Evolutionary conservation across 257 asterid genomes (phyloP).

Genomic region (Paraleonurus japonicus): DNA sequence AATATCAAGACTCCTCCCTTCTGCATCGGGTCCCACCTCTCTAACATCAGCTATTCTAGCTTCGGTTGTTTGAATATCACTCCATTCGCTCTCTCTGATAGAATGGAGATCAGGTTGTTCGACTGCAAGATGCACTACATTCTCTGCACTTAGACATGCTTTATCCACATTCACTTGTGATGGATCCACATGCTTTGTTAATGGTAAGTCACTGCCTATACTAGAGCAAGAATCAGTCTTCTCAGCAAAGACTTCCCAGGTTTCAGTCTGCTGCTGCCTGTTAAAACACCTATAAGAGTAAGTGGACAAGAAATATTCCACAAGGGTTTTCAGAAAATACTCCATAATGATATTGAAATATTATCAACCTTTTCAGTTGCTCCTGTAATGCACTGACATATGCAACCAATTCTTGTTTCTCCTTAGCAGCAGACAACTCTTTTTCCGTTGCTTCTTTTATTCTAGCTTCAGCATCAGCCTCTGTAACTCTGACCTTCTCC

Average conservation of each 20-base stretch:
- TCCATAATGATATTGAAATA: background rate
- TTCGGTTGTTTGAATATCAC: slow-evolving; percentile 84
- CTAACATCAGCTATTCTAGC: slow-evolving; percentile 78
- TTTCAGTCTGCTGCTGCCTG: slow-evolving; percentile 86
- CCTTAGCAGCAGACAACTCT: slow-evolving; percentile 68
- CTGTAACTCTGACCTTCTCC: slow-evolving; percentile 82
- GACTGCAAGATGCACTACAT: slow-evolving; percentile 38
- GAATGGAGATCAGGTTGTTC: slow-evolving; percentile 59
- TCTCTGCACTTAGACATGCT: slow-evolving; percentile 79
- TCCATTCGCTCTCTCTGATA: slow-evolving; percentile 81
- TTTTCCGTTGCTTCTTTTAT: slow-evolving; percentile 68
- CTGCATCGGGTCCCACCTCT: slow-evolving; percentile 72
- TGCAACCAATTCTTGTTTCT: slow-evolving; percentile 78
- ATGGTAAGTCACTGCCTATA: slow-evolving; percentile 44
- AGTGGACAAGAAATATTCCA: background rate
- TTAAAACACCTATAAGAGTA: slow-evolving; percentile 20
- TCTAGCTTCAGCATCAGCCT: slow-evolving; percentile 81
- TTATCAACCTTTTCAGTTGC: slow-evolving; percentile 73
- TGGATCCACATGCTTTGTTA: slow-evolving; percentile 86
- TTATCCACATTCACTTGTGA: slow-evolving; percentile 88
- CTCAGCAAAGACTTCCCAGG: slow-evolving; percentile 70
- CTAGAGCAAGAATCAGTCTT: slow-evolving; percentile 71
- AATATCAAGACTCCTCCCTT: slow-evolving; percentile 68
- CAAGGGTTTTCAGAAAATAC: background rate
- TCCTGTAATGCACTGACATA: slow-evolving; percentile 65